A percentile compares a stretch with the other conserved stretches of the same genome.
Evolutionary conservation across 352 stramenopile species (phyloP).

Genomic region (Globisporangium echinulatum): DNA sequence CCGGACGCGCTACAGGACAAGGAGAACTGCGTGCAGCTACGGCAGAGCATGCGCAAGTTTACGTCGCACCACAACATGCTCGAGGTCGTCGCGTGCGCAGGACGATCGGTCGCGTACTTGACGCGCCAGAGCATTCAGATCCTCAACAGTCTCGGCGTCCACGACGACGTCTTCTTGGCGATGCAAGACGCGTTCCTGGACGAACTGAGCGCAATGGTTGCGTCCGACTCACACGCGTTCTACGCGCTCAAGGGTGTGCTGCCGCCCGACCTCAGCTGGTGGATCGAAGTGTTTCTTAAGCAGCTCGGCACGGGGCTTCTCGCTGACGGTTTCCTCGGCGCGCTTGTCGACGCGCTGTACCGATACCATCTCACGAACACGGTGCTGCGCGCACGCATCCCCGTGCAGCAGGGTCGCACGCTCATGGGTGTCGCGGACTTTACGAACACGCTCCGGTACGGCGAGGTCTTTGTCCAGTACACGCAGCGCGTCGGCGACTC

Average conservation of each 20-base stretch:
- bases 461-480: conserved; percentile 77
- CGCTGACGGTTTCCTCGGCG: conserved; percentile 38
- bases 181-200: conserved; percentile 70
- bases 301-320: conserved; percentile 33
- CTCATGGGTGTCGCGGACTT: conserved; percentile 84
- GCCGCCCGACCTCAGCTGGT: conserved; percentile 21
- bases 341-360: conserved; percentile 53
- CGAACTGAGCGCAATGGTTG: conserved; percentile 44
- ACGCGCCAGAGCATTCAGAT: conserved; percentile 75
- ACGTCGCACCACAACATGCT: conserved; percentile 48
- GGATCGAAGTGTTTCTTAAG: conserved; percentile 33
- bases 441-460: conserved; percentile 54
- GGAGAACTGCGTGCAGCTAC: conserved; percentile 30
- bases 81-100: conserved; percentile 54
- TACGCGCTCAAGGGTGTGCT: conserved; percentile 44
- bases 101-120: conserved; percentile 54
- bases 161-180: conserved; percentile 49
- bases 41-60: conserved; percentile 77
- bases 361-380: conserved; percentile 67
- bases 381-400: conserved; percentile 64
- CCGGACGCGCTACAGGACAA: conserved; percentile 5
- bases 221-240: conserved; percentile 38
- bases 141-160: conserved; percentile 53
- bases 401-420: conserved; percentile 52
- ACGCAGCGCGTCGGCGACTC: conserved; percentile 32